A percentile compares a stretch with the other conserved stretches of the same genome.
phyloP scores from a whole-genome alignment of 208 protist species.

The Kentomonas sorsogonicus region DNA sequence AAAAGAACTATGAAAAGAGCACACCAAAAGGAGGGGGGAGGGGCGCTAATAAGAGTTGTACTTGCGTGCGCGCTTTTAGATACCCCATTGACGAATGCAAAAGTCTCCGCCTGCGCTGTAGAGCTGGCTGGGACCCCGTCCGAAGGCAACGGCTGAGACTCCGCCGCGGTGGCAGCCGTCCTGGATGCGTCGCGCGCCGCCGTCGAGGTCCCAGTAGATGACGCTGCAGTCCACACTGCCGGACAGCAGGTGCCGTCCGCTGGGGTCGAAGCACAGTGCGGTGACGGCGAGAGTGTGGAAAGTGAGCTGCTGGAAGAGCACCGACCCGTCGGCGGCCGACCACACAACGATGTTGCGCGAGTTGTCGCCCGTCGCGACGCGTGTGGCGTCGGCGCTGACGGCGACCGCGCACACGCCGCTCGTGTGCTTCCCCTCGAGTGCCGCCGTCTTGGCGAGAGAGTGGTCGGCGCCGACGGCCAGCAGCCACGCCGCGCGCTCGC shows the following conservation, averaged over 20 bases:
- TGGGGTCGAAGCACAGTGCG: constrained; percentile 18
- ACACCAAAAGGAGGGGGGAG: too few relatives aligned
- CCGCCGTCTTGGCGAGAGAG: constrained; percentile 5
- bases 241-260: constrained; percentile 18
- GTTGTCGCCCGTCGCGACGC: constrained; percentile 27
- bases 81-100: constrained; percentile 30
- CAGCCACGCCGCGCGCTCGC: constrained; percentile 21
- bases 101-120: constrained; percentile 31
- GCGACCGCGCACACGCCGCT: constrained; percentile 22
- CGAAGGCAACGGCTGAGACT: constrained; percentile 27
- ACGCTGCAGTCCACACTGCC: constrained; percentile 32
- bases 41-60: not conserved
- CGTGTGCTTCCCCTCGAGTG: constrained; percentile 9
- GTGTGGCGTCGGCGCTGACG: not conserved
- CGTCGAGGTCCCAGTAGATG: constrained; percentile 34
- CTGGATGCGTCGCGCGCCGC: constrained; percentile 16
- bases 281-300: constrained; percentile 39
- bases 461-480: constrained; percentile 8
- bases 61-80: not conserved
- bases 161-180: constrained; percentile 34
- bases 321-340: constrained; percentile 18
- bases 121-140: constrained; percentile 5
- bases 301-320: constrained; percentile 24
- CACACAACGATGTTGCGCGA: constrained; percentile 34
- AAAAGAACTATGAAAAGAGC: not conserved